phyloP scores from a whole-genome alignment of 768 basidiomycete species.

The Dentipellis fragilis region DNA sequence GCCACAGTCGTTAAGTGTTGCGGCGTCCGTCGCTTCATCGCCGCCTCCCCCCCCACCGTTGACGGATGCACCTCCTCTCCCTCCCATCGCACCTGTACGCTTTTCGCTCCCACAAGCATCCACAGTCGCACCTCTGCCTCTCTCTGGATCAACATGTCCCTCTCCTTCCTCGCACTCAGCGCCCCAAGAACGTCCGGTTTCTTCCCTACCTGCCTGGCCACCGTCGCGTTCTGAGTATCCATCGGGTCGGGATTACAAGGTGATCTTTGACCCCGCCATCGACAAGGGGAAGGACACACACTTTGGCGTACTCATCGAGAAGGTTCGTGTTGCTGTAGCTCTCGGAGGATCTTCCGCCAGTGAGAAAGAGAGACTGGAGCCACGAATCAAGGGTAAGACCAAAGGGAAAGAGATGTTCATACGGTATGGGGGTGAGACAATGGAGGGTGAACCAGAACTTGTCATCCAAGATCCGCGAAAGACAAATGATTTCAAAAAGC shows the following conservation, averaged over 20 bases:
- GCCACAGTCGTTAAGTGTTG: slow-evolving; percentile 7
- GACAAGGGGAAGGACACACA: slow-evolving; percentile 36
- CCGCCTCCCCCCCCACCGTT: slow-evolving; percentile 7
- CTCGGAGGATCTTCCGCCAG: slow-evolving; percentile 13
- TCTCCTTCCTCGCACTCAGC: slow-evolving; percentile 13
- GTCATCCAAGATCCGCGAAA: slow-evolving; percentile 46
- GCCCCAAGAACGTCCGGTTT: slow-evolving; percentile 28
- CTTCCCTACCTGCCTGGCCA: slow-evolving; percentile 43
- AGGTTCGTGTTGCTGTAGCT: slow-evolving; percentile 21
- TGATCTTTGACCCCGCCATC: slow-evolving; percentile 51
- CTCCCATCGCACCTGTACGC: slow-evolving; percentile 14
- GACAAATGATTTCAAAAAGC: slow-evolving; percentile 25
- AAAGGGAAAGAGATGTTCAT: slow-evolving; percentile 51
- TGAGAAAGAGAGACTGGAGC: slow-evolving; percentile 13
- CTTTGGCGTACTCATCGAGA: slow-evolving; percentile 31
- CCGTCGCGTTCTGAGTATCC: slow-evolving; percentile 43
- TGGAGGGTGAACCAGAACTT: slow-evolving; percentile 32
- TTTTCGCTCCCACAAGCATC: slow-evolving; percentile 17
- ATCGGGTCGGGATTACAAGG: slow-evolving; percentile 40
- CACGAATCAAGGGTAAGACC: slow-evolving; percentile 49
- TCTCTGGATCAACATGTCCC: too few relatives aligned
- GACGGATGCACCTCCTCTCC: slow-evolving; percentile 8
- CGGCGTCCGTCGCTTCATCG: slow-evolving; percentile 10
- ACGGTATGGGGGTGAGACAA: slow-evolving; percentile 46
- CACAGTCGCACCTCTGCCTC: slow-evolving; percentile 12